A percentile compares a stretch with the other conserved stretches of the same genome.
Evolutionary conservation across 345 rosid species (phyloP).

Genomic region (Linum trigynum): DNA sequence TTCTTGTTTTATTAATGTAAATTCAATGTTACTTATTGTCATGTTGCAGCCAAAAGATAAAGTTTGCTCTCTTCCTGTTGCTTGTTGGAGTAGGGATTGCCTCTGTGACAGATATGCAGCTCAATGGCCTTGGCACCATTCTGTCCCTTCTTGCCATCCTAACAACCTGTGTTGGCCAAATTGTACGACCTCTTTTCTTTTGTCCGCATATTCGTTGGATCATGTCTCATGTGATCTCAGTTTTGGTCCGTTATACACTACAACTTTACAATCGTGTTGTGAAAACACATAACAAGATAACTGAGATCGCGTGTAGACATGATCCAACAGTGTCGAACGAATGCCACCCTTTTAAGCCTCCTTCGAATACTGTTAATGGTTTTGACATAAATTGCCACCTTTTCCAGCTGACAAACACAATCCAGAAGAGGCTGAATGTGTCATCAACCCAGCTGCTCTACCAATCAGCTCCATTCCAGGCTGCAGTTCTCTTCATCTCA

Average conservation of each 20-base stretch:
- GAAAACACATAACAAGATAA: too few relatives aligned
- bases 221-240: not conserved
- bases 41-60: slow-evolving; percentile 66
- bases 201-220: not conserved
- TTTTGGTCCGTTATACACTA: not conserved
- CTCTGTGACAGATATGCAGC: slow-evolving; percentile 93
- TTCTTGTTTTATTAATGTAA: not conserved
- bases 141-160: slow-evolving; percentile 76
- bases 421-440: slow-evolving; percentile 85
- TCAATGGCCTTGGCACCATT: slow-evolving; percentile 66
- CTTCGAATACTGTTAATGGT: too few relatives aligned
- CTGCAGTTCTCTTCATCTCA: slow-evolving; percentile 87
- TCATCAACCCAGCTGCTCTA: slow-evolving; percentile 92
- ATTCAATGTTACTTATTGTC: not conserved
- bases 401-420: slow-evolving; percentile 82
- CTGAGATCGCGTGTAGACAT: too few relatives aligned
- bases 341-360: too few relatives aligned
- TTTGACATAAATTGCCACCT: slow-evolving; percentile 18
- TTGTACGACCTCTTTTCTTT: slow-evolving; percentile 46
- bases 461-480: slow-evolving; percentile 98
- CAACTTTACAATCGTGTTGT: too few relatives aligned
- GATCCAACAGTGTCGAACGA: too few relatives aligned
- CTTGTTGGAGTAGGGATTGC: slow-evolving; percentile 88
- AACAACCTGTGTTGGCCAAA: slow-evolving; percentile 95
- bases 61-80: slow-evolving; percentile 53